Evolutionary conservation across 805 yeast genomes (phyloP).

Genomic region (Teunomyces stri): DNA sequence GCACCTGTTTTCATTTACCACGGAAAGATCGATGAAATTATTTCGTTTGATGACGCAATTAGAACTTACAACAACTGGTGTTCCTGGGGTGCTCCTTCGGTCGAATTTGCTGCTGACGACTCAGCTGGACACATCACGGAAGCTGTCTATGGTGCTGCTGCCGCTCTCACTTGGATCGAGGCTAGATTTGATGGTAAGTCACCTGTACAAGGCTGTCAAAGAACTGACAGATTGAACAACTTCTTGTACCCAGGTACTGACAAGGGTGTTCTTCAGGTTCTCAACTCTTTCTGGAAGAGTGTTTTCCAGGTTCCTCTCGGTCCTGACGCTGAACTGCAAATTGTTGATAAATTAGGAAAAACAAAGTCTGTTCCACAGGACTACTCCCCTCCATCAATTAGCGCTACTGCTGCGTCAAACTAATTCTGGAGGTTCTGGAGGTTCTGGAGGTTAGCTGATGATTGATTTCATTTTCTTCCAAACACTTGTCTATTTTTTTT

Average conservation of each 20-base stretch:
- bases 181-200: constrained; percentile 13
- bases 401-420: neutral
- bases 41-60: constrained; percentile 7
- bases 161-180: constrained; percentile 18
- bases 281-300: neutral
- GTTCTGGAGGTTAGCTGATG: no score
- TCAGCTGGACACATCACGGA: constrained; percentile 16
- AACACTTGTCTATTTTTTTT: no score
- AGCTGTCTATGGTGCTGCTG: constrained; percentile 11
- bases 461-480: no score
- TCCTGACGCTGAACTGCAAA: neutral
- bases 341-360: no score
- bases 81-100: constrained; percentile 7
- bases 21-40: constrained; percentile 10
- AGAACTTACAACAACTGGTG: constrained; percentile 13
- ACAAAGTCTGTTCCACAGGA: neutral
- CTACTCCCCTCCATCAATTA: neutral
- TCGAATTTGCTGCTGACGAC: constrained; percentile 9
- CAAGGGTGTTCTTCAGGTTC: neutral
- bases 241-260: constrained; percentile 43
- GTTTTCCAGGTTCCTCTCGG: neutral
- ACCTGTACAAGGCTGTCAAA: constrained; percentile 17
- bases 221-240: constrained; percentile 43
- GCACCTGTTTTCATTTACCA: constrained; percentile 12
- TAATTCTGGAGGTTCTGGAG: no score